Evolutionary conservation across 495 filamentous ascomycete species (phyloP).

Genomic region (Podospora didyma): DNA sequence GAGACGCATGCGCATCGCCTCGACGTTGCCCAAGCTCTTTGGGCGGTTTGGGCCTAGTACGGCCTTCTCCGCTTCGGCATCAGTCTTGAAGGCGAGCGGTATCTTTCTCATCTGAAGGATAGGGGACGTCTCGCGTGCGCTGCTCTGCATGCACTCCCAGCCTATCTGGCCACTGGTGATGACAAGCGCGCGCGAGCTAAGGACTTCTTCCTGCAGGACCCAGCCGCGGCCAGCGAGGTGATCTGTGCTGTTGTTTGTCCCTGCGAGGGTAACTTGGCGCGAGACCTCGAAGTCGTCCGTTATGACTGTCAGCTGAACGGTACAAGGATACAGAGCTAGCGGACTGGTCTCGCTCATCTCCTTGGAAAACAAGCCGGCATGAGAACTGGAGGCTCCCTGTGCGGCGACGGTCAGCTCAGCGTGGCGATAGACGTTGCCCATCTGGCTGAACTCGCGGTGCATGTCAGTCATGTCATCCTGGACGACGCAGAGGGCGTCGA

Average conservation of each 20-base stretch:
- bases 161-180: constrained; percentile 15
- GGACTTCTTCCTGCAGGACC: constrained; percentile 21
- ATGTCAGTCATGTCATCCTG: constrained; percentile 13
- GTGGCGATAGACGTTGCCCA: constrained; percentile 19
- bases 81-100: not conserved
- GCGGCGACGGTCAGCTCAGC: constrained; percentile 14
- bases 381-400: constrained; percentile 5
- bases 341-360: not conserved
- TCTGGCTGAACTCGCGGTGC: constrained; percentile 9
- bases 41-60: not conserved
- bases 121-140: constrained; percentile 12
- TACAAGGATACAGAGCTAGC: constrained; percentile 2
- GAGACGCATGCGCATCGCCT: constrained; percentile 12
- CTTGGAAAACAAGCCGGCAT: constrained; percentile 8
- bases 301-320: not conserved
- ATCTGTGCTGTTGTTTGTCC: constrained; percentile 1
- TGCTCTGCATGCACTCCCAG: constrained; percentile 12
- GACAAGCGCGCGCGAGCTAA: constrained; percentile 13
- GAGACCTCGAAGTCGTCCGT: not conserved
- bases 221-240: constrained; percentile 16
- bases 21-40: not conserved
- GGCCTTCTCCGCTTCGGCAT: not conserved
- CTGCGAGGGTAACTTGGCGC: not conserved
- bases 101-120: not conserved
- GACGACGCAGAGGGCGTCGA: constrained; percentile 32